Evolutionary conservation across 148 eudicot species (phyloP), one percentile per base, ranked within the genome.

Genomic region (Nepenthes gracilis): DNA sequence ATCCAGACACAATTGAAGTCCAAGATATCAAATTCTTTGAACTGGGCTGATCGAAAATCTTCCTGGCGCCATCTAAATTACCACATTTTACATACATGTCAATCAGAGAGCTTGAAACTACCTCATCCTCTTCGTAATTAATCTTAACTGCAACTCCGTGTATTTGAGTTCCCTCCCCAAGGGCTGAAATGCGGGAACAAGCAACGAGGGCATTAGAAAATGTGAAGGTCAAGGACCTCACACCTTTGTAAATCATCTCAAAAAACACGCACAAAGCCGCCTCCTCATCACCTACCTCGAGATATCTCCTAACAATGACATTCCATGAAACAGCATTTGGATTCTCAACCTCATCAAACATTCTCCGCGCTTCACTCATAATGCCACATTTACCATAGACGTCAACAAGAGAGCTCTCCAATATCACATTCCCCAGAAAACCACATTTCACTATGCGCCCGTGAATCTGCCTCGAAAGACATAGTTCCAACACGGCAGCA

Each of bases 311-410:
- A 15, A 89, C 78, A 49, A 86, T 80, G 76, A 89, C 81, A 80
- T 89, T 84, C 97, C 97, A 89, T 4, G 94, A 78, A 64, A 89
- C 62, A 55, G 61, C 81, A 80, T 82, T 86, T 12, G 87, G 86
- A 55, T 61, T 45, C 58, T 63, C 55, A 61, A 84, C 86, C 64
- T 77, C 94, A 73, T 86, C 73, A 67, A 89, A 89, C 81, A 84
- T 72, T 60, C 72, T 84, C 77, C 86, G 58, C 2, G 94, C 85
- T 69, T 89, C 97, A 55, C 66, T 54, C 78, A 89, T 82, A 35
- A 52, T 74, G 61, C 62, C 62, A 66, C 88, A 82, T 60, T 89
- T 89, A 57, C 90, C 94, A 67, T 89, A 89, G 0, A 89, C 72
- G 71, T 89, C 88, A 58, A 85, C 96, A 33, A 86, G 63, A 5